phyloP scores from a whole-genome alignment of 371 early-diverging fungal genomes.

The Rhizopus sp. region DNA sequence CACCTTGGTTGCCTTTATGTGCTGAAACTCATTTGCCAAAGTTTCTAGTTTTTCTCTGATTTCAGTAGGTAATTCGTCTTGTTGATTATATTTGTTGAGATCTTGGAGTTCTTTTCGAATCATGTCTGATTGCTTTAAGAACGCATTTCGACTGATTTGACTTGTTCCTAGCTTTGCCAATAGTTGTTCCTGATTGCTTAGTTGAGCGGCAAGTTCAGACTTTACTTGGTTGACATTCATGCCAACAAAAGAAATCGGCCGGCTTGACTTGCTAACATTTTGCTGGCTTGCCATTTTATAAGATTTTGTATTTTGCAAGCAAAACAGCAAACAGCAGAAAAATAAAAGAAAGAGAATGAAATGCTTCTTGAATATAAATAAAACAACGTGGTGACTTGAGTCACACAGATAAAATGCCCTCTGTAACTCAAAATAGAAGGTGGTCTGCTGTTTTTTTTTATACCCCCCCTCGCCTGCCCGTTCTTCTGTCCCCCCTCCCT shows the following conservation, averaged over 20 bases:
- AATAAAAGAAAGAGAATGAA: slow-evolving; percentile 10
- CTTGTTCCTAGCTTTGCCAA: slow-evolving; percentile 14
- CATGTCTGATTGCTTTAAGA: slow-evolving; percentile 19
- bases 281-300: slow-evolving; percentile 8
- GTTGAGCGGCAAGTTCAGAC: slow-evolving; percentile 16
- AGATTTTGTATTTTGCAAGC: slow-evolving; percentile 1
- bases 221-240: slow-evolving; percentile 27
- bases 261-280: slow-evolving; percentile 9
- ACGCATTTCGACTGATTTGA: slow-evolving; percentile 23
- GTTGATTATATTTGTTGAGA: slow-evolving; percentile 13
- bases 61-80: slow-evolving; percentile 15
- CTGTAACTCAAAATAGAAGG: slow-evolving; percentile 27
- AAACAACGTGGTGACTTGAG: slow-evolving; percentile 24
- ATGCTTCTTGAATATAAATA: not conserved
- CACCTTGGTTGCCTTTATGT: slow-evolving; percentile 17
- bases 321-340: slow-evolving; percentile 7
- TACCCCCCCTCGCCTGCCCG: not conserved
- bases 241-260: slow-evolving; percentile 24
- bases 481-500: slow-evolving; percentile 1
- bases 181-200: slow-evolving; percentile 18
- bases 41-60: slow-evolving; percentile 21
- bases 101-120: slow-evolving; percentile 12
- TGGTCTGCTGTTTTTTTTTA: slow-evolving; percentile 18
- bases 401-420: slow-evolving; percentile 25
- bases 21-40: slow-evolving; percentile 26